Evolutionary conservation across 495 filamentous ascomycete genomes (phyloP).

Genomic region (Xylaria palmicola): DNA sequence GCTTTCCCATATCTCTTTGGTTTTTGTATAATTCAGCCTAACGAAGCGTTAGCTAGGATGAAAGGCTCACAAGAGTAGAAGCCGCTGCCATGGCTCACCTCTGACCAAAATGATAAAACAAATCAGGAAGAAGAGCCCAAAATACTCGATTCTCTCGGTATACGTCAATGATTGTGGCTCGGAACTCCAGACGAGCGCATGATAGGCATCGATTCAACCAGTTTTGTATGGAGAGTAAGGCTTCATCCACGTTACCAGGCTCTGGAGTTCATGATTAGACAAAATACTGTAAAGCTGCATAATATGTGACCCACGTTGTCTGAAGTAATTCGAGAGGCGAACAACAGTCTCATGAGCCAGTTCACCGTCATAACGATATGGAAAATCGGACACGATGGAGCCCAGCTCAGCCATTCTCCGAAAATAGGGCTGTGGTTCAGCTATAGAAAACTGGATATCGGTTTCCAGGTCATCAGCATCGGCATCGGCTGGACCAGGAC

Average conservation of each 20-base stretch:
- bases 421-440: background rate
- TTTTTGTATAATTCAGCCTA: slow-evolving; percentile 21
- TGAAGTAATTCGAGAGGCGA: slow-evolving; percentile 37
- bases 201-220: slow-evolving; percentile 47
- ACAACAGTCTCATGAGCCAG: slow-evolving; percentile 36
- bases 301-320: slow-evolving; percentile 32
- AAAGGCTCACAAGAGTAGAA: background rate
- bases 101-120: slow-evolving; percentile 23
- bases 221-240: slow-evolving; percentile 34
- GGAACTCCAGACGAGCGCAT: slow-evolving; percentile 25
- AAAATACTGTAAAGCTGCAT: slow-evolving; percentile 1
- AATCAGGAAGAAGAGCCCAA: slow-evolving; percentile 25
- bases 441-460: slow-evolving; percentile 28
- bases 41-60: background rate
- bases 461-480: slow-evolving; percentile 31
- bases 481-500: slow-evolving; percentile 37
- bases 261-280: slow-evolving; percentile 27
- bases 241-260: slow-evolving; percentile 36
- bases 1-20: slow-evolving; percentile 23
- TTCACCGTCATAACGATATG: slow-evolving; percentile 41
- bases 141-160: slow-evolving; percentile 40
- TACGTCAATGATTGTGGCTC: slow-evolving; percentile 29
- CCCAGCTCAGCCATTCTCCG: slow-evolving; percentile 3
- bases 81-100: slow-evolving; percentile 18
- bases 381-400: slow-evolving; percentile 34